Conservation (phyloP, 2,329 filamentous ascomycete genomes). For the Aspergillus tubingensis region DNA sequence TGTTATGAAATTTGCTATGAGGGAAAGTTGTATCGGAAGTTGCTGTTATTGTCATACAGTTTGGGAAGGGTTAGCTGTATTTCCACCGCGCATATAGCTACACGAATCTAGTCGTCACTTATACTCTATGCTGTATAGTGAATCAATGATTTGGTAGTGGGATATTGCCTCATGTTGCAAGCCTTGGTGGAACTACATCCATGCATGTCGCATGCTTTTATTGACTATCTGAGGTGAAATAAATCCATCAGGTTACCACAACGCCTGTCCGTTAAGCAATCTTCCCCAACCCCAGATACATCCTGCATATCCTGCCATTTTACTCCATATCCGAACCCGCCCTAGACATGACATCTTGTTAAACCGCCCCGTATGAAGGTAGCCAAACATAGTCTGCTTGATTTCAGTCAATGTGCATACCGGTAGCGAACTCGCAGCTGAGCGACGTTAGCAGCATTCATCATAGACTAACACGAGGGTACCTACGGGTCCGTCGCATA, state of each 20-base stretch:
- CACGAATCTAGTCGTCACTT: too few species aligned
- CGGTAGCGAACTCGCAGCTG: constrained; percentile 27
- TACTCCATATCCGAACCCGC: too few species aligned
- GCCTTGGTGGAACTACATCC: too few species aligned
- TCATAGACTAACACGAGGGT: neutral
- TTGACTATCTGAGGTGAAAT: neutral
- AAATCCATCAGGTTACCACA: neutral
- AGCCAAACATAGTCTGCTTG: neutral
- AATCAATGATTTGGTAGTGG: too few species aligned
- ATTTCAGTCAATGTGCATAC: constrained; percentile 19
- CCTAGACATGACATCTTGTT: neutral
- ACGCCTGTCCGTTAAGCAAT: neutral
- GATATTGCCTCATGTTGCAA: too few species aligned
- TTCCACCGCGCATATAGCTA: too few species aligned
- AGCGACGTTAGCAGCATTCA: constrained; percentile 5
- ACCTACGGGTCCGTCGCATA: constrained; percentile 48
- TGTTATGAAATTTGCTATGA: too few species aligned
- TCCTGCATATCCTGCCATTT: neutral
- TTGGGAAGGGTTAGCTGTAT: too few species aligned
- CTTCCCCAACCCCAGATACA: neutral
- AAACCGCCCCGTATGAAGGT: neutral
- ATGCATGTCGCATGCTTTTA: neutral
- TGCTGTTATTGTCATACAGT: too few species aligned
- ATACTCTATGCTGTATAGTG: too few species aligned
- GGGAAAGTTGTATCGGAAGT: too few species aligned